phyloP scores from a whole-genome alignment of 306 rosid species.

The Malus orientalis region DNA sequence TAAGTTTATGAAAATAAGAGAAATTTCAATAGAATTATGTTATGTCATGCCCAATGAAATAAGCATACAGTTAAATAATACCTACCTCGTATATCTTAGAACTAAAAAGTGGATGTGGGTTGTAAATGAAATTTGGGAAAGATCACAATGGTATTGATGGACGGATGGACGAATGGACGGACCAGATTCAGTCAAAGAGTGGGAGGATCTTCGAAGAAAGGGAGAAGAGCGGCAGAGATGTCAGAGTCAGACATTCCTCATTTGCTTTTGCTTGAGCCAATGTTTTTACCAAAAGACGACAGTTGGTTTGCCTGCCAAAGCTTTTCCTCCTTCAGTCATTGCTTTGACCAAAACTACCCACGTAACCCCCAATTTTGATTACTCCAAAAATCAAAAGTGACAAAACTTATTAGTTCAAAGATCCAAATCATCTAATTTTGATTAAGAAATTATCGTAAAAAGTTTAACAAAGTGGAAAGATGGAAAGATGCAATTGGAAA shows the following conservation, averaged over 20 bases:
- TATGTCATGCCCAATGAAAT: too few relatives aligned
- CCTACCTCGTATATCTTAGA: too few relatives aligned
- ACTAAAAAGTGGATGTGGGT: neutral
- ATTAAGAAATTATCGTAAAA: neutral
- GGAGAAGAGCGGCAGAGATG: constrained; percentile 29
- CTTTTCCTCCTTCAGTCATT: constrained; percentile 21
- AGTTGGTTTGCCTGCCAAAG: constrained; percentile 19
- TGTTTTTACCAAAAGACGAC: constrained; percentile 24
- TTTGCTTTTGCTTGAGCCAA: constrained; percentile 30
- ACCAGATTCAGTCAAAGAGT: constrained; percentile 54
- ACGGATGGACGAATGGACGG: constrained; percentile 13
- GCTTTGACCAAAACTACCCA: constrained; percentile 11
- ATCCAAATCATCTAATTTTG: neutral
- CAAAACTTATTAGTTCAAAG: neutral
- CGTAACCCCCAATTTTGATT: neutral
- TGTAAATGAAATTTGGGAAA: neutral
- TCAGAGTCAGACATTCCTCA: constrained; percentile 54
- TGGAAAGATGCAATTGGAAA: too few relatives aligned
- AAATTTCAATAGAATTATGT: too few relatives aligned
- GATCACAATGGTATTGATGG: neutral
- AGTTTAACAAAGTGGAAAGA: neutral
- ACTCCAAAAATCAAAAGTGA: neutral
- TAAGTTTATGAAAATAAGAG: too few relatives aligned
- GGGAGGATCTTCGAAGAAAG: constrained; percentile 30
- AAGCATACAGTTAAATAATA: too few relatives aligned